Evolutionary conservation across 2,329 filamentous ascomycete species (phyloP), one percentile per base, ranked within the genome.

Genomic region (Penicillium verrucosum): DNA sequence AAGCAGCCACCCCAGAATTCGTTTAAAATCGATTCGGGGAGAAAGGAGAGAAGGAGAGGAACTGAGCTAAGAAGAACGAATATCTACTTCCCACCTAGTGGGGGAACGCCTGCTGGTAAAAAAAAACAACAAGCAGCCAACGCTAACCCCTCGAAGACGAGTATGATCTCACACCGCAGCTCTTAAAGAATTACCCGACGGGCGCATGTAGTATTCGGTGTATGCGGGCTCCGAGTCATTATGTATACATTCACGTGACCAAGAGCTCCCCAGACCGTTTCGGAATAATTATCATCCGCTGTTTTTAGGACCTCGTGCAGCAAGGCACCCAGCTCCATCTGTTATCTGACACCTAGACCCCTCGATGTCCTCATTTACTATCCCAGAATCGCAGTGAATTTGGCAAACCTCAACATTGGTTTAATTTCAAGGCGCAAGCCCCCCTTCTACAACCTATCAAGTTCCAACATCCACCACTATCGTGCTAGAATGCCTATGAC

Each of bases 401-500:
- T 34, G 18, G 9, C 11, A n/a, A 16, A 18, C 25, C 21, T 34
- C 5, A 37, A 30, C n/a, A n/a, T 5, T 10, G 8, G 5, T 12
- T 27, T 12, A 25, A 5, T 11, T 25, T 18, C 14, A 23, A 38
- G 16, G 21, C 41, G n/a, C 30, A 7, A 14, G 4, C 1, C 4
- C n/a, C 38, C 12, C 3, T 7, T 25, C 10, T n/a, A 16, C 25
- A 18, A 9, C 25, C 32, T 8, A 32, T 5, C n/a, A 27, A 29
- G n/a, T 44, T 34, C 27, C 27, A 29, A 36, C 12, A 51, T 34
- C 27, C 27, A 29, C 18, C 32, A 25, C 38, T 11, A n/a, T 51
- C 18, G 18, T 18, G 29, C 42, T 32, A 46, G 23, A 56, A 29
- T 71, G 63, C 54, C 68, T 21, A 77, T 78, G 76, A 71, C 74